Base-by-base conservation (phyloP, 2,329 filamentous ascomycete species). In the Alternaria sp. region DNA sequence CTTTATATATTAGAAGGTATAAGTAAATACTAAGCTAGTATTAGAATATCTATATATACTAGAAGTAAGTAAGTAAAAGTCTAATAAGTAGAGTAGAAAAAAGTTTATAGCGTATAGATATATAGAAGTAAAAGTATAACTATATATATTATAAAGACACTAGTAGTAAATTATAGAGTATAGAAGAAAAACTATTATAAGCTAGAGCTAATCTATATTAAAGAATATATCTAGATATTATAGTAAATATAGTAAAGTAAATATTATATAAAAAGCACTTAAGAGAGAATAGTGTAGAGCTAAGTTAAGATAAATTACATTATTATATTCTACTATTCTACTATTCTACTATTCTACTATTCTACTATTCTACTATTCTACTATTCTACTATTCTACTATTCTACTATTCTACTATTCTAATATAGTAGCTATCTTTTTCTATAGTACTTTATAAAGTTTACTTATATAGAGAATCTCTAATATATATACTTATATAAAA, bases 71-170 rank as follows among this genome's bases (percentile, higher is more conserved):
- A 26, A 59, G 45, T 21, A 21, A 47, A 4, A 23, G 45, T 47
- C 23, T 47, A 26, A 50, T 18, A 23, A 51, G 56, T 21, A 30
- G 28, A 20, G 56, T 26, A 41, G 41, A 18, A 50, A n/a, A 50
- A 51, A 49, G 37, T 25, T 58, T 18, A 55, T 14, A 12, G 46
- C 33, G 56, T 18, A 14, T 21, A 58, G 20, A 58, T 37, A 50
- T 50, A 47, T 21, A 47, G 23, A 15, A 47, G 50, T 12, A 50
- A 18, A 23, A 51, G 50, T 23, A 25, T 23, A 55, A 45, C 56
- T 63, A 50, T 26, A 63, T 60, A 63, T 55, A 55, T 49, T 44
- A 33, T 49, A 12, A 60, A 55, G 45, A 60, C 28, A 58, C 28
- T 23, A 12, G 51, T 37, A 56, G 56, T 45, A 63, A 63, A 60